These are phyloP conservation scores for Akebia trifoliata DNA, from an alignment of 164 flowering plant species.

Conservation along the genomic window DNA sequence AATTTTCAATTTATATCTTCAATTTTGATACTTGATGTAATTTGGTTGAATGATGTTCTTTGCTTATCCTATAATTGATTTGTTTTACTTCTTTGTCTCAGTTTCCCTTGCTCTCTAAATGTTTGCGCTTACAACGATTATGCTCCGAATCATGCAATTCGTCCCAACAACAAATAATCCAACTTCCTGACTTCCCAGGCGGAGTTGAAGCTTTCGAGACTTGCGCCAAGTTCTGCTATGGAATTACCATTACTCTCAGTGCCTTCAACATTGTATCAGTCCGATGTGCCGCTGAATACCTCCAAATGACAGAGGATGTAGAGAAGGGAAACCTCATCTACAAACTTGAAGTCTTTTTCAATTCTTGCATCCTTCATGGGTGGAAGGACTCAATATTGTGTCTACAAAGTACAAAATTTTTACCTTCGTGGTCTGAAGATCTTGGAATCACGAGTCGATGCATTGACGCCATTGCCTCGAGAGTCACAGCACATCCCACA, in stretches of 20 bases:
- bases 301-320: conserved; percentile 89
- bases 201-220: conserved; percentile 86
- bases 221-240: conserved; percentile 96
- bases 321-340: conserved; percentile 83
- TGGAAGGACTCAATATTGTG: conserved; percentile 83
- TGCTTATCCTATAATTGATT: conserved; percentile 6
- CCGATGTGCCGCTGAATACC: conserved; percentile 85
- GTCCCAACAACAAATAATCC: conserved; percentile 49
- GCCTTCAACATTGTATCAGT: conserved; percentile 75
- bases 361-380: conserved; percentile 81
- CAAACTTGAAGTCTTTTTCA: conserved; percentile 83
- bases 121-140: conserved; percentile 55
- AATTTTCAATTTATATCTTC: neutral
- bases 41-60: neutral
- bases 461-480: conserved; percentile 65
- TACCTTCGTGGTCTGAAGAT: conserved; percentile 64
- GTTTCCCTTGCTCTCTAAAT: conserved; percentile 94
- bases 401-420: conserved; percentile 64
- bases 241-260: conserved; percentile 87
- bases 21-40: neutral
- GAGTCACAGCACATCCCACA: conserved; percentile 43
- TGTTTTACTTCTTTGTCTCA: conserved; percentile 21
- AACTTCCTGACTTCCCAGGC: conserved; percentile 82
- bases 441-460: conserved; percentile 80
- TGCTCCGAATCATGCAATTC: conserved; percentile 56